A percentile compares a stretch with the other conserved stretches of the same genome.
These are phyloP conservation scores for Copromyces sp. DNA, from an alignment of 495 filamentous ascomycete genomes.

Conservation along the genomic window DNA sequence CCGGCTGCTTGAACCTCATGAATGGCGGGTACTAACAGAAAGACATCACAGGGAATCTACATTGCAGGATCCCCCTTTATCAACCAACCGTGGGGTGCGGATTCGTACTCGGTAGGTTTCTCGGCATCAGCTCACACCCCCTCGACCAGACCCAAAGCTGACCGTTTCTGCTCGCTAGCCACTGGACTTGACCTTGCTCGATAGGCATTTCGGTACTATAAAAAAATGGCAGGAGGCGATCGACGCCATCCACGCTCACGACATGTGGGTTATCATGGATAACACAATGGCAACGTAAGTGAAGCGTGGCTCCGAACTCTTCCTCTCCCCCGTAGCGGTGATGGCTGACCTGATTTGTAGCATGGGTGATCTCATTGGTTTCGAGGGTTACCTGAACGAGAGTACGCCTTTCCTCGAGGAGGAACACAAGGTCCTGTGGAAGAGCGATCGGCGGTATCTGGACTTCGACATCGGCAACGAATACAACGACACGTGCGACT, in stretches of 20 bases:
- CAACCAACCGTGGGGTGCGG: conserved; percentile 62
- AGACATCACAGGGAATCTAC: conserved; percentile 43
- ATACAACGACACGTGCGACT: conserved; percentile 50
- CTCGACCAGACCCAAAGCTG: not conserved
- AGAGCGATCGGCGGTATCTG: conserved; percentile 45
- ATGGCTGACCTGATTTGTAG: conserved; percentile 9
- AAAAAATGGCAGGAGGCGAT: conserved; percentile 54
- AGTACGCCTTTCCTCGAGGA: conserved; percentile 49
- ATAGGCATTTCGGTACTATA: conserved; percentile 59
- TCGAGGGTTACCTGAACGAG: conserved; percentile 53
- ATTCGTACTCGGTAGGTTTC: conserved; percentile 43
- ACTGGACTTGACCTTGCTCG: conserved; percentile 59
- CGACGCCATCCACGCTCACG: conserved; percentile 51
- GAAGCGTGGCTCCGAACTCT: not conserved
- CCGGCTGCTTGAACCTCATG: conserved; percentile 3
- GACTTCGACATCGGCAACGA: conserved; percentile 55
- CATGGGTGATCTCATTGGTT: conserved; percentile 62
- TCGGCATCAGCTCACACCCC: not conserved
- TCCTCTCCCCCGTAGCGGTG: not conserved
- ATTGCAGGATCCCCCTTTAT: conserved; percentile 59
- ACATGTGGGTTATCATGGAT: conserved; percentile 65
- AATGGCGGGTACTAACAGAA: conserved; percentile 13
- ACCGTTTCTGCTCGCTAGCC: conserved; percentile 28
- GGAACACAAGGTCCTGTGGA: conserved; percentile 53
- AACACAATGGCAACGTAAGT: conserved; percentile 56